A percentile compares a stretch with the other conserved stretches of the same genome.
Evolutionary conservation across 768 basidiomycete genomes (phyloP).

Genomic region (Tubosaeta sp.): DNA sequence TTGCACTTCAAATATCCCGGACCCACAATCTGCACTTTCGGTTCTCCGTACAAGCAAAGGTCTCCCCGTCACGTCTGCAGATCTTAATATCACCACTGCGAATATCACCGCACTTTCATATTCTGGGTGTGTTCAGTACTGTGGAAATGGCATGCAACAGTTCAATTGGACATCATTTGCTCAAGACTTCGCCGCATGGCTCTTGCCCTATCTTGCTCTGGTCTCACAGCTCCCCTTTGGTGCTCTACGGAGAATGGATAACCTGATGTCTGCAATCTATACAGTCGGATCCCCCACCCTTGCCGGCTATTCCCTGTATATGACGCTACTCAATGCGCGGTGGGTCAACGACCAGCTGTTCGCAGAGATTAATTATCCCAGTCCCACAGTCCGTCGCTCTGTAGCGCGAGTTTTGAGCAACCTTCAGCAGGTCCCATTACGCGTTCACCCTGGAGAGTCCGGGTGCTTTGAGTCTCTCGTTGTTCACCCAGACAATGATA

Average conservation of each 20-base stretch:
- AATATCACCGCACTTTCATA: no score
- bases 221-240: slow-evolving; percentile 50
- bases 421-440: slow-evolving; percentile 31
- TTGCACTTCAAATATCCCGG: slow-evolving; percentile 9
- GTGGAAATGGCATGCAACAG: slow-evolving; percentile 9
- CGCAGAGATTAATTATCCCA: slow-evolving; percentile 30
- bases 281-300: slow-evolving; percentile 44
- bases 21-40: slow-evolving; percentile 12
- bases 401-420: slow-evolving; percentile 33
- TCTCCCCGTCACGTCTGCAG: no score
- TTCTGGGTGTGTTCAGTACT: neutral
- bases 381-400: neutral
- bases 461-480: slow-evolving; percentile 30
- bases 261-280: slow-evolving; percentile 39
- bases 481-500: slow-evolving; percentile 38
- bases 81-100: no score
- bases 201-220: slow-evolving; percentile 46
- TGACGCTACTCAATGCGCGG: neutral
- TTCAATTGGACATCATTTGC: slow-evolving; percentile 24
- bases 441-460: slow-evolving; percentile 22
- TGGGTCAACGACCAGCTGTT: slow-evolving; percentile 25
- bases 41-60: slow-evolving; percentile 13
- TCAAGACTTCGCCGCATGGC: slow-evolving; percentile 41
- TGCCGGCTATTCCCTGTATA: slow-evolving; percentile 37
- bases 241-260: slow-evolving; percentile 35